A percentile compares a stretch with the other conserved stretches of the same genome.
Evolutionary conservation across 192 early-diverging fungal genomes (phyloP).

Genomic region (Borealophlyctis nickersoniae): DNA sequence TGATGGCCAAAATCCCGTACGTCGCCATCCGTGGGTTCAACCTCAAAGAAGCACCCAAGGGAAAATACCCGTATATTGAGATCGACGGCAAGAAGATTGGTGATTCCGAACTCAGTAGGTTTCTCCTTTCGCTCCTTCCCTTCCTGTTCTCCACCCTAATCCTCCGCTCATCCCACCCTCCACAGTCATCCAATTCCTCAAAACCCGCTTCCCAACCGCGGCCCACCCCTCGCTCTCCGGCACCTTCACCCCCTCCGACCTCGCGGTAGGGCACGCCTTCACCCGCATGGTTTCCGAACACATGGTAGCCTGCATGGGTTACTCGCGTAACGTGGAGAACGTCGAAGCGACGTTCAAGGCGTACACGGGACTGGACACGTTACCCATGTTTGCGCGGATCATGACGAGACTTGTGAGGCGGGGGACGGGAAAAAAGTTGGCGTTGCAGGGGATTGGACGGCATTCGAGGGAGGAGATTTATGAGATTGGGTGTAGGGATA

Average conservation of each 20-base stretch:
- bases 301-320: slow-evolving; percentile 32
- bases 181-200: slow-evolving; percentile 30
- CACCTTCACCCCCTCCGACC: slow-evolving; percentile 8
- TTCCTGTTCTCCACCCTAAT: neutral
- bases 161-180: too few species aligned
- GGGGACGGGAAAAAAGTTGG: slow-evolving; percentile 13
- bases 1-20: slow-evolving; percentile 24
- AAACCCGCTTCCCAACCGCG: slow-evolving; percentile 21
- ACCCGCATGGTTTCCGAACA: slow-evolving; percentile 29
- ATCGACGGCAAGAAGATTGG: slow-evolving; percentile 30
- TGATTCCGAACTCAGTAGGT: slow-evolving; percentile 32
- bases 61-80: slow-evolving; percentile 37
- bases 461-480: slow-evolving; percentile 31
- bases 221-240: neutral
- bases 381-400: slow-evolving; percentile 9
- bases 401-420: slow-evolving; percentile 8
- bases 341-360: slow-evolving; percentile 25
- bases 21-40: slow-evolving; percentile 31
- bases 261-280: slow-evolving; percentile 8
- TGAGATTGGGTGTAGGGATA: slow-evolving; percentile 24
- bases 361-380: slow-evolving; percentile 15
- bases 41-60: slow-evolving; percentile 31
- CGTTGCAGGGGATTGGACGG: slow-evolving; percentile 20
- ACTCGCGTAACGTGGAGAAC: slow-evolving; percentile 33
- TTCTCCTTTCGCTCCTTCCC: neutral